Evolutionary conservation across 2,329 filamentous ascomycete species (phyloP), one percentile per base, ranked within the genome.

Genomic region (Ceratocystis ficicola): DNA sequence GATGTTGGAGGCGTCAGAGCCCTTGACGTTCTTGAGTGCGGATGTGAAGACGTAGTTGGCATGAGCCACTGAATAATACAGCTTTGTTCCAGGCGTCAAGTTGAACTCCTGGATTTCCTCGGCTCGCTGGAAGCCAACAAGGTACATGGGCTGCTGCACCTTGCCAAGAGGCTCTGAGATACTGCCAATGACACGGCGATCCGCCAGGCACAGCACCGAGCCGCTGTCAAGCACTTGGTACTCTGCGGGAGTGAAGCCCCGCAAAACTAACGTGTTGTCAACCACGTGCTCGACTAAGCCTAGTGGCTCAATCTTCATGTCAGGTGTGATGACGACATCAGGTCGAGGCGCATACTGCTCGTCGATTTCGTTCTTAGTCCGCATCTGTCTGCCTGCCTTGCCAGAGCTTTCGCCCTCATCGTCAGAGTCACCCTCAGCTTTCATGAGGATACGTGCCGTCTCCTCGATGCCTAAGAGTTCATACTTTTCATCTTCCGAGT

Each of bases 1-100:
- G 65, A 96, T 81, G 73, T 97, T 97, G 63, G 90, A 95, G 7
- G 94, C 93, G 75, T 99, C 94, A 8, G 90, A 94, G 68, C 91
- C 90, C 76, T 95, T 97, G 71, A 88, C 74, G 64, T 80, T 82
- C 74, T 87, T 88, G 66, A 97, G 78, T 5, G 87, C 85, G 73
- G 94, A 83, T 0, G 93, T 96, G 72, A 96, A 94, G 65, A 96
- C 90, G 71, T 88, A 95, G 0, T 82, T 86, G 50, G 90, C 90
- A 73, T 94, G 87, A 7, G 83, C 78, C 57, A 87, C 82, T 2
- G 93, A 85, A 72, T 96, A 97, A 76, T 64, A 96, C 2, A 97
- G 77, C 62, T 83, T 83, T 1, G 83, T 84, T 32, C 87, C 90
- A 50, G 83, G 77, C n/a, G 78, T 75, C n/a, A 96, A 75, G 5